Evolutionary conservation across 2,329 filamentous ascomycete genomes (phyloP).

Genomic region (Monosporascus sp.): DNA sequence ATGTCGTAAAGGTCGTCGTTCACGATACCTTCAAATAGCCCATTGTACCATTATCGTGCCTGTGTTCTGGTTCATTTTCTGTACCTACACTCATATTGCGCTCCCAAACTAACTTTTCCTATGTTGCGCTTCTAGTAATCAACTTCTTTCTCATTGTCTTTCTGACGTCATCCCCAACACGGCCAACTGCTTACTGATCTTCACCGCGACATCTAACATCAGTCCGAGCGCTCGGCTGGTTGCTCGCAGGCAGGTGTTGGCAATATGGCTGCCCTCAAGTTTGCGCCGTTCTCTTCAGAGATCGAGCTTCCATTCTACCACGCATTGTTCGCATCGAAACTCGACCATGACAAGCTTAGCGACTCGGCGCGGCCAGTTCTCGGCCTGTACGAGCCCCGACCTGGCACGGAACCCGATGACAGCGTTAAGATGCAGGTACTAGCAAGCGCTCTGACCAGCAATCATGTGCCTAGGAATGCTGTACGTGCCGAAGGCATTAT

Average conservation of each 20-base stretch:
- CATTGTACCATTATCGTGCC: no score
- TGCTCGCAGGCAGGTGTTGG: constrained; percentile 1
- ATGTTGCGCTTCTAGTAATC: no score
- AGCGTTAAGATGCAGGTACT: constrained; percentile 89
- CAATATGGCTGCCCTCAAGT: constrained; percentile 50
- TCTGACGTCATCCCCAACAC: background rate
- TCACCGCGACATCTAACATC: background rate
- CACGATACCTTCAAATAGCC: no score
- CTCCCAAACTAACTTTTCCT: no score
- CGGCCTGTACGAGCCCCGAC: constrained; percentile 82
- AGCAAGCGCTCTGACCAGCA: constrained; percentile 76
- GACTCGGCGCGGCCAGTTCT: constrained; percentile 84
- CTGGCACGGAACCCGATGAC: constrained; percentile 63
- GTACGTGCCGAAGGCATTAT: constrained; percentile 90
- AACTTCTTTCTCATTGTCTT: background rate
- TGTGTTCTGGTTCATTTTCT: no score
- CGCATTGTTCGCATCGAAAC: constrained; percentile 85
- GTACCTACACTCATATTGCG: no score
- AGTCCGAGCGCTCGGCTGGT: background rate
- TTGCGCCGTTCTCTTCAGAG: constrained; percentile 86
- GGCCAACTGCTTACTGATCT: background rate
- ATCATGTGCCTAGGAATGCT: constrained; percentile 64
- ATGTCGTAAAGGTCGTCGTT: no score
- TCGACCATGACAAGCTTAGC: constrained; percentile 95
- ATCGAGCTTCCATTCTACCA: constrained; percentile 95